phyloP scores from a whole-genome alignment of 345 rosid species.

The Eucalyptus camaldulensis region DNA sequence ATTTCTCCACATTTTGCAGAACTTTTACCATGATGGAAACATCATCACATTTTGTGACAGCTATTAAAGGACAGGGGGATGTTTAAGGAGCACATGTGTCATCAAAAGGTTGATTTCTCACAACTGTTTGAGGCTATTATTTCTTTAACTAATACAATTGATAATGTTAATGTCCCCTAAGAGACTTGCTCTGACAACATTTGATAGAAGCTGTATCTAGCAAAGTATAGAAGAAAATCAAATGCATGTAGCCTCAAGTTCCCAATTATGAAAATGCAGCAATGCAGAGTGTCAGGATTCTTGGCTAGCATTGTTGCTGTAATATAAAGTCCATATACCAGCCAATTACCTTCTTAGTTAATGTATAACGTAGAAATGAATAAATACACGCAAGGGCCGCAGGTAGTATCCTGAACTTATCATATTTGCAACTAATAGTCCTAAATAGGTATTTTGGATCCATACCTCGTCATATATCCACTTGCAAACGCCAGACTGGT shows the following conservation, averaged over 20 bases:
- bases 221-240: neutral
- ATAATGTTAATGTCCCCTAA: neutral
- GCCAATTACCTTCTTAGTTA: neutral
- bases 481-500: conserved; percentile 63
- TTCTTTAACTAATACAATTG: neutral
- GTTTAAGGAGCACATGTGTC: neutral
- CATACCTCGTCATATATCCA: conserved; percentile 98
- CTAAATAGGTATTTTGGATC: neutral
- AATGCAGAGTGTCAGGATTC: neutral
- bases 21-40: neutral
- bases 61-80: neutral
- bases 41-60: neutral
- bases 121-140: neutral
- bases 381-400: neutral
- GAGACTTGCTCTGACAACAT: neutral
- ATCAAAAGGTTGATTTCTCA: neutral
- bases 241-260: neutral
- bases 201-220: neutral
- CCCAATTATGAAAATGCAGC: neutral
- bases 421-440: neutral
- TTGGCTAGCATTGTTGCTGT: neutral
- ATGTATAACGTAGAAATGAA: neutral
- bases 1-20: neutral
- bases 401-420: neutral
- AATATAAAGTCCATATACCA: neutral